These are phyloP conservation scores for Rhododendron vialii DNA, from an alignment of 148 eudicot species.

Conservation along the genomic window DNA sequence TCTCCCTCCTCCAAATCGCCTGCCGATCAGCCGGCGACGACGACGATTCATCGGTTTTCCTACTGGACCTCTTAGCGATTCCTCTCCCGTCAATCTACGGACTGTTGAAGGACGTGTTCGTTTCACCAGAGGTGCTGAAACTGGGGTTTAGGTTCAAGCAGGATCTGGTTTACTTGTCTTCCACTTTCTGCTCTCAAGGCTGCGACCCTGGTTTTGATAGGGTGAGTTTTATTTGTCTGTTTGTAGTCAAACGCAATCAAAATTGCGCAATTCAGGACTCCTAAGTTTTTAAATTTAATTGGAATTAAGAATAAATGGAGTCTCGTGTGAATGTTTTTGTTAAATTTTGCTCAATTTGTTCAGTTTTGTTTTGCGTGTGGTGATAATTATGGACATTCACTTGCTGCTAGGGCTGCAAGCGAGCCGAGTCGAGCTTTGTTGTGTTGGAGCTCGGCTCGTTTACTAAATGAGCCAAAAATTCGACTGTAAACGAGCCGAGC, in stretches of 20 bases:
- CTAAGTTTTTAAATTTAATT: neutral
- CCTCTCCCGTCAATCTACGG: slow-evolving; percentile 11
- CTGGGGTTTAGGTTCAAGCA: slow-evolving; percentile 86
- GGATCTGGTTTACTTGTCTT: slow-evolving; percentile 69
- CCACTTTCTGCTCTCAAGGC: slow-evolving; percentile 56
- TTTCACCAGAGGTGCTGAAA: slow-evolving; percentile 43
- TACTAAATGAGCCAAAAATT: neutral
- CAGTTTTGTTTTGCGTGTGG: neutral
- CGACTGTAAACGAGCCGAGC: neutral
- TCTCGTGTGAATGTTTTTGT: neutral
- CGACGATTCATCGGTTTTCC: slow-evolving; percentile 19
- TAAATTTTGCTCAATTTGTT: neutral
- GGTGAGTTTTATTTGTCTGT: slow-evolving; percentile 20
- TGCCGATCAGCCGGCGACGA: slow-evolving; percentile 35
- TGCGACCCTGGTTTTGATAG: slow-evolving; percentile 59
- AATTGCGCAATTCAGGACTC: neutral
- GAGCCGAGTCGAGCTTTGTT: neutral
- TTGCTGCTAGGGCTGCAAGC: too few relatives aligned
- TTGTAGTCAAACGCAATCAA: neutral
- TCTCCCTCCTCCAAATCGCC: slow-evolving; percentile 87
- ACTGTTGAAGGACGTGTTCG: slow-evolving; percentile 42
- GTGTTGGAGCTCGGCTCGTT: neutral
- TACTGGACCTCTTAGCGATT: slow-evolving; percentile 14
- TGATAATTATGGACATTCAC: neutral
- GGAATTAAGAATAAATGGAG: neutral